Percentiles rank a stretch among this genome's conserved stretches.
Evolutionary conservation across 106 monocot genomes (phyloP).

Genomic region (Platanthera zijinensis): DNA sequence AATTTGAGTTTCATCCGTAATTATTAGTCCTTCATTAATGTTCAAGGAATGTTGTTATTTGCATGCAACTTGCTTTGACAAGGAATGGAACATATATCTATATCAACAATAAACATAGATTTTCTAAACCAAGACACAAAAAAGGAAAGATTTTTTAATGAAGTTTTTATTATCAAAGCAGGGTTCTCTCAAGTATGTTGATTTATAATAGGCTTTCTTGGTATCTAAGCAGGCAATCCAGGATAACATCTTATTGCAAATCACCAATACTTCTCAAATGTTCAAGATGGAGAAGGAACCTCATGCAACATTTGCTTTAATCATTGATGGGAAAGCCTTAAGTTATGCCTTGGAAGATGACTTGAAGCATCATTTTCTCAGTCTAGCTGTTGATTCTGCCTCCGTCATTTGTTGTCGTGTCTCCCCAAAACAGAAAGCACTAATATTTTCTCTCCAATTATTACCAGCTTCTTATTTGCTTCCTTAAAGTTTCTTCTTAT

Average conservation of each 20-base stretch:
- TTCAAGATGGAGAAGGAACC: slow-evolving; percentile 83
- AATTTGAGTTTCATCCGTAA: too few relatives aligned
- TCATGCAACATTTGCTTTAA: slow-evolving; percentile 87
- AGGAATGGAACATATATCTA: slow-evolving; percentile 69
- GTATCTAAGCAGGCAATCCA: slow-evolving; percentile 44
- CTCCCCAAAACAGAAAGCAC: slow-evolving; percentile 85
- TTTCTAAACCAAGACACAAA: slow-evolving; percentile 23
- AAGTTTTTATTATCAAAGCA: not conserved
- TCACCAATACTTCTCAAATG: slow-evolving; percentile 61
- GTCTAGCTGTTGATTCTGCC: slow-evolving; percentile 66
- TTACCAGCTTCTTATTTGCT: not conserved
- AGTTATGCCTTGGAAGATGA: slow-evolving; percentile 73
- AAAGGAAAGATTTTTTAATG: slow-evolving; percentile 15
- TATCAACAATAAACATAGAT: slow-evolving; percentile 25
- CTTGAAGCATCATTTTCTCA: slow-evolving; percentile 67
- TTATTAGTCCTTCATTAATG: not conserved
- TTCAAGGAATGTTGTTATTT: slow-evolving; percentile 1
- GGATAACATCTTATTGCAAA: slow-evolving; percentile 65
- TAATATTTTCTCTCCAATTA: slow-evolving; percentile 28
- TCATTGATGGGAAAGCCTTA: slow-evolving; percentile 87
- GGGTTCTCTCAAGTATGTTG: not conserved
- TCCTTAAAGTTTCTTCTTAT: not conserved
- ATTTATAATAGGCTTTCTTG: slow-evolving; percentile 6
- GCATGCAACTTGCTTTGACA: slow-evolving; percentile 77
- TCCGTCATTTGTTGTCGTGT: slow-evolving; percentile 90